These are phyloP conservation scores for Aquilaria sinensis DNA, from an alignment of 345 rosid genomes.

Conservation along the genomic window DNA sequence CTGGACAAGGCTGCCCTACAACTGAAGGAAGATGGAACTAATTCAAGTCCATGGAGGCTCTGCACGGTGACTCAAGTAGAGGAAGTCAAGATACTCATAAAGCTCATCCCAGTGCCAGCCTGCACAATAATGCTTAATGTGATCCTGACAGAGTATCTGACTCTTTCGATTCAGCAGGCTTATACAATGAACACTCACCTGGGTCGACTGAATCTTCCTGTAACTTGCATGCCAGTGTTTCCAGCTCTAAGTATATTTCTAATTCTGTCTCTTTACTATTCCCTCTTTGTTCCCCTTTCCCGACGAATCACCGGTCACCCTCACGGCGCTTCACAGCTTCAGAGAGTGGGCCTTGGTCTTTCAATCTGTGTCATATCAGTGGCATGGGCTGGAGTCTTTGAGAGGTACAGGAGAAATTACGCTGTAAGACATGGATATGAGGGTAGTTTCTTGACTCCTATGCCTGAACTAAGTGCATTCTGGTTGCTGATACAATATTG, in stretches of 20 bases:
- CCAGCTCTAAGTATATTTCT: constrained; percentile 89
- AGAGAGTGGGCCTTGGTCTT: constrained; percentile 77
- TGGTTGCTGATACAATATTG: constrained; percentile 87
- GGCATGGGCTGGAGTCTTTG: constrained; percentile 72
- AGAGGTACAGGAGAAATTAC: constrained; percentile 66
- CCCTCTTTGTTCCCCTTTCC: constrained; percentile 62
- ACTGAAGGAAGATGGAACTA: constrained; percentile 61
- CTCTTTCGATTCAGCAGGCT: constrained; percentile 90
- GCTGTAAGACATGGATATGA: constrained; percentile 56
- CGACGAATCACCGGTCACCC: constrained; percentile 81
- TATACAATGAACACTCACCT: constrained; percentile 71
- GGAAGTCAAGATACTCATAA: constrained; percentile 82
- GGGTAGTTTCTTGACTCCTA: constrained; percentile 46
- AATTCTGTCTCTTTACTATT: constrained; percentile 61
- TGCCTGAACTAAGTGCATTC: constrained; percentile 69
- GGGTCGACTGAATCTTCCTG: constrained; percentile 68
- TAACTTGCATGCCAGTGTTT: constrained; percentile 91
- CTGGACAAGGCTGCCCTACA: constrained; percentile 89
- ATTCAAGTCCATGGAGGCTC: constrained; percentile 79
- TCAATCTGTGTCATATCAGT: constrained; percentile 62
- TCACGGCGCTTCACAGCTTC: constrained; percentile 93
- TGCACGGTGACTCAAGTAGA: constrained; percentile 93
- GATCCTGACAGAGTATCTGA: constrained; percentile 68
- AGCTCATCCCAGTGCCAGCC: constrained; percentile 70
- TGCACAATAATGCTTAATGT: constrained; percentile 64